Conservation (phyloP, 1,139 yeast genomes). For the Suhomyces taliae region DNA sequence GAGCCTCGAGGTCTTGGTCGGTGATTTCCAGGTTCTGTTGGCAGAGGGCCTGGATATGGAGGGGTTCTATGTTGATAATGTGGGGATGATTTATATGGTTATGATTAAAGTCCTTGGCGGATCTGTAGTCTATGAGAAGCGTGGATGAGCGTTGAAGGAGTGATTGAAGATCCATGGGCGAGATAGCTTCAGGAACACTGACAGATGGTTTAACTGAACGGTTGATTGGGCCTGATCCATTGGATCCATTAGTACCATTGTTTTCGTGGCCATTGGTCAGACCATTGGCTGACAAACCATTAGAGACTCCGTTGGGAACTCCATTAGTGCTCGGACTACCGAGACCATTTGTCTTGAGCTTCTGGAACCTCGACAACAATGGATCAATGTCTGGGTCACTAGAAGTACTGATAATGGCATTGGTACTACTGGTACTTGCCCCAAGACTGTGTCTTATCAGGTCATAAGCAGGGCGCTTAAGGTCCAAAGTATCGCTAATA, state of each 20-base stretch:
- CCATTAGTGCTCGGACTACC: not conserved
- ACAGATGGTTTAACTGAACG: constrained; percentile 16
- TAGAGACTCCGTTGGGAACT: not conserved
- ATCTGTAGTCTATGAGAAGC: constrained; percentile 66
- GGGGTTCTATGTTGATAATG: constrained; percentile 72
- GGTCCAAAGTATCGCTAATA: constrained; percentile 24
- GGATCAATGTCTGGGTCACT: constrained; percentile 11
- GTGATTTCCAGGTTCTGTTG: constrained; percentile 34
- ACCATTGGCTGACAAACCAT: not conserved
- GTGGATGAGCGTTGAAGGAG: constrained; percentile 21
- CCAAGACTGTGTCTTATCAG: not conserved
- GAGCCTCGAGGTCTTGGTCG: constrained; percentile 61
- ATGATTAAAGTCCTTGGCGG: constrained; percentile 54
- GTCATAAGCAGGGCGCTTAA: constrained; percentile 14
- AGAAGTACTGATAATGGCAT: not conserved
- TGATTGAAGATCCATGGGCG: constrained; percentile 24
- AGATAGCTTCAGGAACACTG: constrained; percentile 21
- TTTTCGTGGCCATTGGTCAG: not conserved
- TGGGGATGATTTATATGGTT: constrained; percentile 59
- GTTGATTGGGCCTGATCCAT: not conserved
- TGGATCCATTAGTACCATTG: not conserved
- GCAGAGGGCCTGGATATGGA: constrained; percentile 31
- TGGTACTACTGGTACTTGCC: not conserved
- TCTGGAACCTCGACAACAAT: constrained; percentile 16
- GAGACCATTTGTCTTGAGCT: constrained; percentile 7